Evolutionary conservation across 257 asterid genomes (phyloP), one percentile per base, ranked within the genome.

Genomic region (Nicotiana undulata): DNA sequence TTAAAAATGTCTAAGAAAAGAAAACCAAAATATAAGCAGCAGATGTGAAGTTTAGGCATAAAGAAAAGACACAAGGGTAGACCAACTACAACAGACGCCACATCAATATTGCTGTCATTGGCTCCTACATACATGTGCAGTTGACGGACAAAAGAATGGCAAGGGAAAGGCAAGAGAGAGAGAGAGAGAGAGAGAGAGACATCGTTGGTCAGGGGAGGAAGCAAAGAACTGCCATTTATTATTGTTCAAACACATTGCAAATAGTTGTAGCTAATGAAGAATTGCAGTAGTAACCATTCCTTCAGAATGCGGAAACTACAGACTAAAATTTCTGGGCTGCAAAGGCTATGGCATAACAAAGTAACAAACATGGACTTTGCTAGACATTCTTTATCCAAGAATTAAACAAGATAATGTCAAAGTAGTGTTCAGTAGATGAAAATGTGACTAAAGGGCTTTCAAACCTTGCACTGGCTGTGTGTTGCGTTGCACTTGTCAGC

Each of bases 391-490:
- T 37, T 26, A 9, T 52, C 37, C 65, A 28, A 31, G 37, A 17
- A 29, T 29, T 12, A 70, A 46, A 61, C 63, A 51, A 24, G 40
- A 60, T 46, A 63, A 75, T 4, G 17, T 40, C 59, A 34, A 72
- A 16, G 29, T 52, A 51, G 46, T 58, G 60, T 32, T 58, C 3
- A 59, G 81, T 70, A 76, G 6, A 63, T 31, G 70, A 63, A 80
- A 32, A 59, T 53, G 53, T 7, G 61, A 49, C 32, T 56, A 75
- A 52, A 75, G 86, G 82, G 61, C 9, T 67, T 81, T 76, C 61
- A n/a, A 81, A 92, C 99, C 98, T 96, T 96, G 94, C 97, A 83
- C 87, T 94, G 99, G 94, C 98, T 96, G 80, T 96, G 98, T 16
- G 94, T 87, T 78, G 98, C 97, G 81, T 84, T 92, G 91, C 94